Percentiles rank a stretch among this genome's conserved stretches.
phyloP scores from a whole-genome alignment of 352 stramenopile species.

The Globisporangium parvum region DNA sequence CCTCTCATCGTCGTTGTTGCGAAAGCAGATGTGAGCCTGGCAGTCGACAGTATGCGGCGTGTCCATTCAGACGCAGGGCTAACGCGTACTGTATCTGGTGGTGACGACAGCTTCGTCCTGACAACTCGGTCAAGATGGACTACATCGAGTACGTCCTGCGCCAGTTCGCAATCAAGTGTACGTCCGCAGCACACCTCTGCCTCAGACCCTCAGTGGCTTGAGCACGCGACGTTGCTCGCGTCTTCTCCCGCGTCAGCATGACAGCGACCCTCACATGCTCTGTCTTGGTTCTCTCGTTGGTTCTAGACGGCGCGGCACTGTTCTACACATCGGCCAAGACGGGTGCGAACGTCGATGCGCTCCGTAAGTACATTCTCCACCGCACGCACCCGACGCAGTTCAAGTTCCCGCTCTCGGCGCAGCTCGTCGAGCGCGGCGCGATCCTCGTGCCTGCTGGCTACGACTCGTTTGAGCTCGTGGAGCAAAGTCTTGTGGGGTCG shows the following conservation, averaged over 20 bases:
- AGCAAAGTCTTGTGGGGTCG: slow-evolving; percentile 71
- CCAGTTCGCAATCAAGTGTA: slow-evolving; percentile 76
- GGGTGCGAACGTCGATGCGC: slow-evolving; percentile 57
- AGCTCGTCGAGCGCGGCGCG: slow-evolving; percentile 60
- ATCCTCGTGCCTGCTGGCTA: slow-evolving; percentile 79
- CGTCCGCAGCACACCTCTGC: slow-evolving; percentile 6
- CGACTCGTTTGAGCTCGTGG: slow-evolving; percentile 67
- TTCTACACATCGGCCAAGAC: slow-evolving; percentile 83
- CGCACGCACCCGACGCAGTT: slow-evolving; percentile 62
- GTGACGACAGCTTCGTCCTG: slow-evolving; percentile 39
- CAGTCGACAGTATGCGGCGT: not conserved
- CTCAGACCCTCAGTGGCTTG: not conserved
- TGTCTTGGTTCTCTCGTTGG: no score
- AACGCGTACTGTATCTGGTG: not conserved
- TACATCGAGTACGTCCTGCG: slow-evolving; percentile 79
- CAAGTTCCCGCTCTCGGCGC: slow-evolving; percentile 58
- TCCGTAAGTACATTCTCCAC: slow-evolving; percentile 75
- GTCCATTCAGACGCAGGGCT: not conserved
- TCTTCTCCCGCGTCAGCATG: no score
- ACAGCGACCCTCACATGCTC: no score
- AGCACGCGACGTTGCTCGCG: no score
- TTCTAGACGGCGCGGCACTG: slow-evolving; percentile 59
- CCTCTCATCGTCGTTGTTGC: slow-evolving; percentile 66
- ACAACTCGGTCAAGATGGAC: slow-evolving; percentile 84
- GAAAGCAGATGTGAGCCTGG: slow-evolving; percentile 65